phyloP scores from a whole-genome alignment of 805 yeast species.

The Tetrapisispora arboricola region DNA sequence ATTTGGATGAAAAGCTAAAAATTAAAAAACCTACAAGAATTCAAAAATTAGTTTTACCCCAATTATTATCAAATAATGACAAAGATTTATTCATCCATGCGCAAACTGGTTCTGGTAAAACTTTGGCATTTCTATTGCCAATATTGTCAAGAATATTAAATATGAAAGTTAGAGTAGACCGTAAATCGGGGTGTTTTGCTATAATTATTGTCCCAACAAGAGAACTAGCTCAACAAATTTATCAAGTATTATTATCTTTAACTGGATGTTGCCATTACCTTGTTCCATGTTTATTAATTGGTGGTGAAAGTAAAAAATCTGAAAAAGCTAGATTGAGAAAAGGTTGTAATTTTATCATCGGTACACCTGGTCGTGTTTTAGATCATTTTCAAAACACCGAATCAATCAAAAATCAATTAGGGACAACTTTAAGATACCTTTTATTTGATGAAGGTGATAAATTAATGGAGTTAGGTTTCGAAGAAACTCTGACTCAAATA shows the following conservation, averaged over 20 bases:
- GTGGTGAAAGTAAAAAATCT: slow-evolving; percentile 95
- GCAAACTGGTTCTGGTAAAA: slow-evolving; percentile 97
- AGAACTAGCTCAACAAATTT: slow-evolving; percentile 86
- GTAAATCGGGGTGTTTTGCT: slow-evolving; percentile 82
- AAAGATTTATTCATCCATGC: slow-evolving; percentile 84
- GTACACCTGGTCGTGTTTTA: slow-evolving; percentile 92
- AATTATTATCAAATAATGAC: slow-evolving; percentile 32
- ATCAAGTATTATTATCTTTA: slow-evolving; percentile 64
- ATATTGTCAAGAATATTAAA: slow-evolving; percentile 63
- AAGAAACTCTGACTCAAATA: slow-evolving; percentile 78
- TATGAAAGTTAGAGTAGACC: slow-evolving; percentile 34
- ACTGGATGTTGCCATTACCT: slow-evolving; percentile 71
- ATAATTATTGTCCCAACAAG: slow-evolving; percentile 87
- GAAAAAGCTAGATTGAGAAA: slow-evolving; percentile 93
- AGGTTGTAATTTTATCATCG: slow-evolving; percentile 92
- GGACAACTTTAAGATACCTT: slow-evolving; percentile 72
- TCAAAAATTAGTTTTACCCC: slow-evolving; percentile 73
- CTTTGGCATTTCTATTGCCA: slow-evolving; percentile 79
- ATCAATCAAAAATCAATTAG: slow-evolving; percentile 44
- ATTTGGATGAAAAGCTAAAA: slow-evolving; percentile 45
- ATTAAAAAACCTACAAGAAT: slow-evolving; percentile 72
- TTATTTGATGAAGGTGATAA: slow-evolving; percentile 95
- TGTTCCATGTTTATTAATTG: slow-evolving; percentile 93
- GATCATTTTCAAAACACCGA: slow-evolving; percentile 91
- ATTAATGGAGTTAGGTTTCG: slow-evolving; percentile 91